Conservation (phyloP, 1,284 basidiomycete genomes). For the Neolentinus lepideus region DNA sequence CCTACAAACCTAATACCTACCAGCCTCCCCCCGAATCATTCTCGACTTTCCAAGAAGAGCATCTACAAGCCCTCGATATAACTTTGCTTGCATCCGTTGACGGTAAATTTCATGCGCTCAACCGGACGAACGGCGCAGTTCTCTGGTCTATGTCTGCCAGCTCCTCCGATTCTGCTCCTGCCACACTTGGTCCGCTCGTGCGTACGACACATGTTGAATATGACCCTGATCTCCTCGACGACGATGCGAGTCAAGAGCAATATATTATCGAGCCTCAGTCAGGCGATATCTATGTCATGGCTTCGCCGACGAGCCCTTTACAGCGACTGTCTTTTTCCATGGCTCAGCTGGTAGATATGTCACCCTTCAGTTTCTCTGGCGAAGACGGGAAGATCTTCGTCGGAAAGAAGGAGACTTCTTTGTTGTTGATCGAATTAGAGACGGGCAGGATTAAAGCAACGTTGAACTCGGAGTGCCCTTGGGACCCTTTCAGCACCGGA, state of each 20-base stretch:
- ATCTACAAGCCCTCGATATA: constrained; percentile 64
- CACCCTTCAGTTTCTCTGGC: constrained; percentile 73
- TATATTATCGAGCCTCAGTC: constrained; percentile 90
- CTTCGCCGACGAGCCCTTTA: constrained; percentile 54
- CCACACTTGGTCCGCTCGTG: constrained; percentile 61
- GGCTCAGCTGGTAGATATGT: constrained; percentile 82
- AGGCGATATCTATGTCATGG: constrained; percentile 82
- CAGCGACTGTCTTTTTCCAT: constrained; percentile 83
- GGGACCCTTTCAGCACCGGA: constrained; percentile 30
- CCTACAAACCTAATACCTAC: not conserved
- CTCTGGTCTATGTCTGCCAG: constrained; percentile 78
- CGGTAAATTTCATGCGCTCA: constrained; percentile 83
- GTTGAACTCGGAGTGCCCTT: constrained; percentile 70
- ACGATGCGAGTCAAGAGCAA: constrained; percentile 56
- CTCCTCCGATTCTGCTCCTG: constrained; percentile 35
- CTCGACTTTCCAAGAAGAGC: constrained; percentile 16
- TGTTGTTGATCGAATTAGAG: constrained; percentile 76
- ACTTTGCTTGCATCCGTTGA: constrained; percentile 86
- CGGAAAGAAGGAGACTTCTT: constrained; percentile 78
- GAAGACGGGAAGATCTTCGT: constrained; percentile 73
- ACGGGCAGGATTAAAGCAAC: constrained; percentile 78
- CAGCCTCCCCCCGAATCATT: not conserved
- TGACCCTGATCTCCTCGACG: constrained; percentile 50
- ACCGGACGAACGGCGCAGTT: constrained; percentile 67
- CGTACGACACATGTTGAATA: constrained; percentile 54